A percentile compares a stretch with the other conserved stretches of the same genome.
These are phyloP conservation scores for Tulasnella sp. DNA, from an alignment of 768 basidiomycete species.

Conservation along the genomic window DNA sequence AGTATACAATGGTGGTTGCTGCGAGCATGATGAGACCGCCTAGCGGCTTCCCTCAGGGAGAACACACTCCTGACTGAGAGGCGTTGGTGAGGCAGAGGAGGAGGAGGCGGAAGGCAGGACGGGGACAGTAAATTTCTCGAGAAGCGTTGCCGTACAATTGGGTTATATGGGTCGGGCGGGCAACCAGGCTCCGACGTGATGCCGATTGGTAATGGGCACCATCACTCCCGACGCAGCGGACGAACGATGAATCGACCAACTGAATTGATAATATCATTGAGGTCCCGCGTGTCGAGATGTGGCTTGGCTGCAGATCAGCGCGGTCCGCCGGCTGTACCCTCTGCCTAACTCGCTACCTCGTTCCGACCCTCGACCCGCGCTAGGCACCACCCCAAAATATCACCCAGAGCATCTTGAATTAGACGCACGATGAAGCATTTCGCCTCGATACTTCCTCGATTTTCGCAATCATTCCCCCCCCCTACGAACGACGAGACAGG, in stretches of 20 bases:
- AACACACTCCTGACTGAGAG: not conserved
- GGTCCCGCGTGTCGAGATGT: not conserved
- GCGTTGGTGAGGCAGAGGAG: not conserved
- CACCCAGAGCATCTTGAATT: not conserved
- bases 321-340: not conserved
- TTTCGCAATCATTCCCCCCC: not conserved
- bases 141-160: not conserved
- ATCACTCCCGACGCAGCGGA: not conserved
- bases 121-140: constrained; percentile 1
- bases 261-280: not conserved
- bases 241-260: not conserved
- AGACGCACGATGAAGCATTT: not conserved
- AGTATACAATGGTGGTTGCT: constrained; percentile 16
- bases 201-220: not conserved
- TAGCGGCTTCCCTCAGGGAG: constrained; percentile 2
- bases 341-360: not conserved
- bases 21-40: constrained; percentile 14
- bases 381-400: not conserved
- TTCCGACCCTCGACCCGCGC: not conserved
- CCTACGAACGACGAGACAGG: not conserved
- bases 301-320: constrained; percentile 1
- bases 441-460: not conserved
- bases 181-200: not conserved
- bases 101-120: not conserved
- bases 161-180: not conserved